Percentiles rank a stretch among this genome's conserved stretches.
Conservation (phyloP, 768 basidiomycete species). For the Pleurotus tuoliensis region DNA sequence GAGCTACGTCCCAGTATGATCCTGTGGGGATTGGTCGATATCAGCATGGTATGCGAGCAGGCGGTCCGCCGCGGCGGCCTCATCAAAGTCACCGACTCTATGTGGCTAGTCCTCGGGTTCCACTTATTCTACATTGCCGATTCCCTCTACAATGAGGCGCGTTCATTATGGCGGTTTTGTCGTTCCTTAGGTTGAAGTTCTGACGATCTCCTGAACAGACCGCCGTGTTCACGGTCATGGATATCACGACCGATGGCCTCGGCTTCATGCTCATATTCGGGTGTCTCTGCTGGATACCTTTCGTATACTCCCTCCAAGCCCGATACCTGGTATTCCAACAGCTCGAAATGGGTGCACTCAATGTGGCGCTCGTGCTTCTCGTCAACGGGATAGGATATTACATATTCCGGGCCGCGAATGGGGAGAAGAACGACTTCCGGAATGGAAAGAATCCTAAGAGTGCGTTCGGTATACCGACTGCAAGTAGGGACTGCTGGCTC, state of each 20-base stretch:
- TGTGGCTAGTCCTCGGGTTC: conserved; percentile 87
- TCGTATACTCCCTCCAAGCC: conserved; percentile 91
- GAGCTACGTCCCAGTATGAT: conserved; percentile 88
- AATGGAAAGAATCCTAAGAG: conserved; percentile 93
- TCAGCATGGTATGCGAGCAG: conserved; percentile 89
- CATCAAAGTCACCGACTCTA: conserved; percentile 71
- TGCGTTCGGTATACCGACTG: conserved; percentile 25
- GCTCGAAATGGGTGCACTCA: conserved; percentile 64
- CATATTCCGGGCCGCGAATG: conserved; percentile 85
- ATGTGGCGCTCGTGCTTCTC: conserved; percentile 52
- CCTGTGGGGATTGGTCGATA: conserved; percentile 85
- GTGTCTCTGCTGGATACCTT: conserved; percentile 90
- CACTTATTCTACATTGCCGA: conserved; percentile 86
- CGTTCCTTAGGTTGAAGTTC: neutral
- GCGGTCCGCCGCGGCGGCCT: conserved; percentile 70
- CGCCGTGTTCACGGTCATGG: conserved; percentile 90
- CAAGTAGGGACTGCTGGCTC: neutral
- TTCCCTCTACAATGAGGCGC: conserved; percentile 83
- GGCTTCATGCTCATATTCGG: conserved; percentile 97
- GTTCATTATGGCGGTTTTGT: conserved; percentile 4
- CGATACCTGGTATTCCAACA: conserved; percentile 89
- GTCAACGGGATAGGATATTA: conserved; percentile 76
- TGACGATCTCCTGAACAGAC: conserved; percentile 39
- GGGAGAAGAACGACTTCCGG: conserved; percentile 93
- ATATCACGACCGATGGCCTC: conserved; percentile 94